These are phyloP conservation scores for Cylindrotheca fusiformis DNA, from an alignment of 108 stramenopile species.

Conservation along the genomic window DNA sequence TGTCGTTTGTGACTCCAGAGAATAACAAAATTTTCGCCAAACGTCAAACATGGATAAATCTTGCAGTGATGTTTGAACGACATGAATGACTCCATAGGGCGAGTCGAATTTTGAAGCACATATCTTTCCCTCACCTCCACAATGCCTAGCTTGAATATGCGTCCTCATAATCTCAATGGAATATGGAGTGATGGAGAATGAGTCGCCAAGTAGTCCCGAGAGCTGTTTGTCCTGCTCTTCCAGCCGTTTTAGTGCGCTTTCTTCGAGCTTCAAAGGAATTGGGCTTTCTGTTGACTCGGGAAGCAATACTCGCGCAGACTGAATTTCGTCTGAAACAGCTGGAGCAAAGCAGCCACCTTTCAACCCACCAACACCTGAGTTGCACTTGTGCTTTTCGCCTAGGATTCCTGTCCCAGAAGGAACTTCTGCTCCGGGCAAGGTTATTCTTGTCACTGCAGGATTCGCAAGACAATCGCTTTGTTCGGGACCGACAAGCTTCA, in stretches of 20 bases:
- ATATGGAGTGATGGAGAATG: background rate
- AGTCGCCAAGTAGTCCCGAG: background rate
- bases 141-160: background rate
- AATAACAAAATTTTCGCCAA: background rate
- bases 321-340: background rate
- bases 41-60: background rate
- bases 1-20: constrained; percentile 35
- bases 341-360: background rate
- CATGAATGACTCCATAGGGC: background rate
- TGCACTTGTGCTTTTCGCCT: background rate
- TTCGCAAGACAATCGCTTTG: background rate
- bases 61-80: background rate
- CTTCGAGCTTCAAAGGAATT: background rate
- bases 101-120: background rate
- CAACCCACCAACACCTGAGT: background rate
- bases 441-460: background rate
- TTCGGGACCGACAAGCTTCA: background rate
- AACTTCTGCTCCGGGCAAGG: background rate
- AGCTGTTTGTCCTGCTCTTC: background rate
- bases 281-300: background rate
- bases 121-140: background rate
- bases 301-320: background rate
- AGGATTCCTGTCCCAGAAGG: too few species aligned
- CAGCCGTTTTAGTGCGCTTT: background rate
- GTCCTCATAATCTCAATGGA: background rate